Evolutionary conservation across 805 yeast genomes (phyloP), one percentile per base, ranked within the genome.

Genomic region (Wickerhamomyces silvicola): DNA sequence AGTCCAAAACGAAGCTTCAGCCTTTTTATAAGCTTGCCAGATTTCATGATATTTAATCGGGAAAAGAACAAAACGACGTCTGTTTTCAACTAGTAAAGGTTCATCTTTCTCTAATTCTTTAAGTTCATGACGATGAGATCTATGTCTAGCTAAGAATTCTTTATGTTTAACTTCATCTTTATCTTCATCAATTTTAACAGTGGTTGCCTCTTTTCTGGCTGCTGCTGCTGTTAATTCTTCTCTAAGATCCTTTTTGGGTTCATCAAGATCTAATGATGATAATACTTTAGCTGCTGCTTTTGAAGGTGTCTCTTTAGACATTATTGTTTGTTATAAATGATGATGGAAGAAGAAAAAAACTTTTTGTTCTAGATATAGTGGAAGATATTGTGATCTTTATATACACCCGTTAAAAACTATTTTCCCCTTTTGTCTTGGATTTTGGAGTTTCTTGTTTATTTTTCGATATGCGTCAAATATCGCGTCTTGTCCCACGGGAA

Each of bases 1-100:
- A 24, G 97, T 92, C 98, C 98, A 90, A 74, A 90, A 90, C 6
- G 97, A 90, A 11, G 98, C 98, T 71, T 92, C 98, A 31, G 97
- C 97, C 66, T 90, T 86, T 72, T 90, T 90, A 67, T 90, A 90
- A 72, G 94, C 88, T 63, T 90, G 95, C 97, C 97, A 90, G 60
- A 90, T 84, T 66, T 90, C 97, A 58, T 88, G 90, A 68, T 87
- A 92, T 65, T 84, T 82, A 66, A 90, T 86, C 46, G 98, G 98
- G 77, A 88, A 88, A 39, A 90, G 67, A 32, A 92, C 97, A 53
- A 85, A 87, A 57, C 98, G 79, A 54, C 76, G 75, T 48, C 75
- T 76, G 75, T 90, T 92, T 63, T 86, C 96, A 32, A 59, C 54
- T 52, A 90, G 72, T 52, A 90, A 63, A 2, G 97, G 97, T 71